Base-by-base conservation (phyloP, 176 grass and related monocot genomes). In the Phyllostachys edulis region DNA sequence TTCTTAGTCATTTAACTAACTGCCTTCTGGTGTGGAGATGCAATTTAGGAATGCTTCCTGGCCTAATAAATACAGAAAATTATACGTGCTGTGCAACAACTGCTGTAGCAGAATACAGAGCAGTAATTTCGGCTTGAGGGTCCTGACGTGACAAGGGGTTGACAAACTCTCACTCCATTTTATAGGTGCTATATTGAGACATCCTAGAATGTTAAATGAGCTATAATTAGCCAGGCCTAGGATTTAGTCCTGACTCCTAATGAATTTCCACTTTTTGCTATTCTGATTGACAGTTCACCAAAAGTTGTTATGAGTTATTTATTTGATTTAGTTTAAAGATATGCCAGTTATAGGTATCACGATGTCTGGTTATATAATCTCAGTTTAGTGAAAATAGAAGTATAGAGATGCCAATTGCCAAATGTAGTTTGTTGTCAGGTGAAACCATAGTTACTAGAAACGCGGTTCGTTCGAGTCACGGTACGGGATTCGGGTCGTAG, bases 11-110 rank as follows among this genome's bases (percentile, higher is more conserved):
- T 82, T 62, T 67, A 32, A 45, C 16, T 67, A 34, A 78, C 67
- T 47, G 13, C 24, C 23, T 90, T 87, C 36, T 76, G 60, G 57
- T 77, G 56, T 77, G 55, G 38, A 76, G 73, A 82, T 63, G 17
- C 54, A 70, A 71, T 77, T 63, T 90, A 63, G 41, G 51, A 66
- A 23, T 63, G 55, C 36, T 3, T 62, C 42, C 23, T 79, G 20
- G 42, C 26, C 42, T 23, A 75, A 10, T 78, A 73, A 42, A 47
- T 88, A 54, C 26, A 61, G 16, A 32, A 42, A 70, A 29, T 44
- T 40, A 20, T 42, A 16, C 24, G 9, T 12, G 20, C 0, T 80
- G 21, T 42, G 49, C 36, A 68, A 42, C 16, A 55, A 70, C 50
- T 15, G 16, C 34, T 59, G 17, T 82, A 14, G 7, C 71, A 29